Evolutionary conservation across 768 basidiomycete genomes (phyloP).

Genomic region (Rhizopogon sp.): DNA sequence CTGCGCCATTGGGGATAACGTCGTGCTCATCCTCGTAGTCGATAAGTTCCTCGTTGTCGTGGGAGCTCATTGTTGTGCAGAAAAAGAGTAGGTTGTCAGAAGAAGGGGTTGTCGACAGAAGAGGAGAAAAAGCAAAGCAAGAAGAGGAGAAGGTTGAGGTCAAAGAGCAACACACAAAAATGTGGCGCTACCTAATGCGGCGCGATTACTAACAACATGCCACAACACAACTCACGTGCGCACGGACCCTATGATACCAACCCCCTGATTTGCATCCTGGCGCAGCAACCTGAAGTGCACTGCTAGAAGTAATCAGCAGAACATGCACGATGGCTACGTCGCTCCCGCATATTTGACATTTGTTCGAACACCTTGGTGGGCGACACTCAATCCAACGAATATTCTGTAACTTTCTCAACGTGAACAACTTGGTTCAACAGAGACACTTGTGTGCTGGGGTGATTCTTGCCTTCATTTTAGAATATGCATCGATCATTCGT

Average conservation of each 20-base stretch:
- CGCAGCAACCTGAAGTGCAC: too few species aligned
- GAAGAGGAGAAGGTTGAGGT: constrained; percentile 16
- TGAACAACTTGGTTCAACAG: too few species aligned
- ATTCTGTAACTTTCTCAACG: too few species aligned
- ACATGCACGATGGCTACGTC: too few species aligned
- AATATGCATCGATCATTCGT: too few species aligned
- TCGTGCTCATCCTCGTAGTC: constrained; percentile 94
- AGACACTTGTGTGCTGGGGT: too few species aligned
- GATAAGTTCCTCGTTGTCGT: constrained; percentile 89
- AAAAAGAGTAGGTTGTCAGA: constrained; percentile 16
- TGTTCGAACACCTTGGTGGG: too few species aligned
- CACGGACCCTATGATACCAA: constrained; percentile 18
- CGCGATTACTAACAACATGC: not conserved
- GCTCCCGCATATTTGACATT: too few species aligned
- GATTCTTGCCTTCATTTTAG: too few species aligned
- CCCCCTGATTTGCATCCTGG: too few species aligned
- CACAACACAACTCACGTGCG: constrained; percentile 13
- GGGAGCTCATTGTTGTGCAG: constrained; percentile 57
- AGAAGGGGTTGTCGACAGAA: constrained; percentile 24
- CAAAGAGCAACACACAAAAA: constrained; percentile 3
- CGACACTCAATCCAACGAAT: too few species aligned
- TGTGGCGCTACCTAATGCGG: not conserved
- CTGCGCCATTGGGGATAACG: constrained; percentile 55
- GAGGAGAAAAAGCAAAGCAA: constrained; percentile 17
- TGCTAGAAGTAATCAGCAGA: too few species aligned